Evolutionary conservation across 768 basidiomycete genomes (phyloP), one percentile per base, ranked within the genome.

Genomic region (Tephrocybe rancida): DNA sequence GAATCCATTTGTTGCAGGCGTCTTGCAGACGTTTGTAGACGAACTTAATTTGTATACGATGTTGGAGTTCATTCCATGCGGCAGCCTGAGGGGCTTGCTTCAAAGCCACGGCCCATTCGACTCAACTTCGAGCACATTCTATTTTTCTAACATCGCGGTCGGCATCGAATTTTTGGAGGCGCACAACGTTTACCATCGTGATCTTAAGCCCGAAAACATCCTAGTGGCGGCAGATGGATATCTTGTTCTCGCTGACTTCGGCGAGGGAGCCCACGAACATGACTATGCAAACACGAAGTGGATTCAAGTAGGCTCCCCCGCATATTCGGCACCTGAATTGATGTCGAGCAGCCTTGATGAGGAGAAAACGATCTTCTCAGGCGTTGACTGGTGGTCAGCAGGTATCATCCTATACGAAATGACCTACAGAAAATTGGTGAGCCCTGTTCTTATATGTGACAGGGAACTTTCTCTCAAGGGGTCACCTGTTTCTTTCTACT

Each of bases 151-250:
- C 57, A 76, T 85, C 37, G 72, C 74, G 10, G 73, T 74, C 38
- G 84, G 71, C 11, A 60, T 86, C 25, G 68, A 73, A 11, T 81
- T 79, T 59, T 62, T 86, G 1, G 75, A 80, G 48, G 50, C 53
- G 0, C 63, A 73, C 8, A 70, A 68, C n/a, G 67, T 84, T 44
- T 70, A 75, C 6, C 82, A 85, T 52, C 73, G 81, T 18, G 83
- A 86, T 60, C 50, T 86, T 18, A 85, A 85, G 60, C 82, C 84
- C 1, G 77, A 75, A 18, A 85, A 85, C 45, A 74, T 86, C 44
- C 72, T 86, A 46, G 52, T 86, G 52, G 81, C 79, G 38, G 59
- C 71, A 2, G 81, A 83, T 60, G 84, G 84, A 22, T 86, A 86
- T 58, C 69, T 85, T 24, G 63, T 68, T 51, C 54, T 86, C 0